Evolutionary conservation across 495 filamentous ascomycete species (phyloP).

Genomic region (Xylaria telfairii): DNA sequence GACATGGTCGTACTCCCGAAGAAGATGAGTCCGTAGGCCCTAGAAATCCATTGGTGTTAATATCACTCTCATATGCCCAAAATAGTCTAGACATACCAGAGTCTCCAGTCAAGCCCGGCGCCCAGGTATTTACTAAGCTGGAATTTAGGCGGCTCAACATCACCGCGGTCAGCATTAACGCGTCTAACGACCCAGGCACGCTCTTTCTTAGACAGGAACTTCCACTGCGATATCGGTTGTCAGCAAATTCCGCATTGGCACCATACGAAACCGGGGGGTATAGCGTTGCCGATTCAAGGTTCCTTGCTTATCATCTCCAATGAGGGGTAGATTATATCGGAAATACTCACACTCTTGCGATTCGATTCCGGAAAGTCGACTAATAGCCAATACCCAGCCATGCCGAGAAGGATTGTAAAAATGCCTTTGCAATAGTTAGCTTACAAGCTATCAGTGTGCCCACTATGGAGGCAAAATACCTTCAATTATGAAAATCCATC

Average conservation of each 20-base stretch:
- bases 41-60: constrained; percentile 9
- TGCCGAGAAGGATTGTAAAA: constrained; percentile 51
- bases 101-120: constrained; percentile 57
- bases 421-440: constrained; percentile 28
- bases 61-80: constrained; percentile 42
- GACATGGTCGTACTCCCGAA: constrained; percentile 62
- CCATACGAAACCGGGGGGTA: neutral
- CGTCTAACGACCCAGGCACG: constrained; percentile 59
- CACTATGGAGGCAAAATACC: constrained; percentile 37
- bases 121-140: constrained; percentile 53
- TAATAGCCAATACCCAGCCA: constrained; percentile 57
- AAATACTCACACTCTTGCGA: constrained; percentile 43
- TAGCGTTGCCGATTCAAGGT: neutral
- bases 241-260: neutral
- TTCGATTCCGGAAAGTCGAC: constrained; percentile 65
- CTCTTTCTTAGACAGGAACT: constrained; percentile 57
- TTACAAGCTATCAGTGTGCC: neutral
- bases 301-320: neutral
- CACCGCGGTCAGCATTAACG: constrained; percentile 62
- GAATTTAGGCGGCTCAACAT: constrained; percentile 58
- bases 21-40: constrained; percentile 58
- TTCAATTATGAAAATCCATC: constrained; percentile 67
- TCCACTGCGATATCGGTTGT: constrained; percentile 39
- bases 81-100: constrained; percentile 51
- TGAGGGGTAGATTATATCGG: neutral